Evolutionary conservation across 73 alveolate genomes (phyloP), one percentile per base, ranked within the genome.

Genomic region (Blepharisma japonicum): DNA sequence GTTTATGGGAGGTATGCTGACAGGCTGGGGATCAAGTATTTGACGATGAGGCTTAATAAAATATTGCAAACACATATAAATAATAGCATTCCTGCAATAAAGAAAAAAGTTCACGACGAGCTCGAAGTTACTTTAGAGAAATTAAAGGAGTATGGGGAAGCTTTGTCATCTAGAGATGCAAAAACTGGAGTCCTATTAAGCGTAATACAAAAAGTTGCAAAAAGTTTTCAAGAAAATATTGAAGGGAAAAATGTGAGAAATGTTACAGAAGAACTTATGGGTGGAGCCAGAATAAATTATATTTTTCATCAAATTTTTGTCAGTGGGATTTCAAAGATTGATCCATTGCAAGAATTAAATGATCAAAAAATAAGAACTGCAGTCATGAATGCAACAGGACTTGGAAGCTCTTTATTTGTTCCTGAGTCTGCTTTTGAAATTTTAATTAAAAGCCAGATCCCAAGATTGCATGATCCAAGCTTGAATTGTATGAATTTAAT

Each of bases 391-490:
- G 20, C 68, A n/a, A 9, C 47, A 18, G 98, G 97, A n/a, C 71
- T 93, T 27, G 71, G 91, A 20, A 91, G 95, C 6, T 55, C 84
- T 23, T 82, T 91, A 23, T 93, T 94, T 72, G 96, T 96, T 50
- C 98, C 99, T 21, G 99, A 96, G 82, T 89, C 86, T n/a, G 99
- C 99, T 49, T 96, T 96, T 77, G 97, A 91, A 61, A 81, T 87
- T 20, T 87, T 96, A 68, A 92, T 91, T 42, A 92, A 90, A 77
- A 85, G 91, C 39, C 84, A 90, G 51, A 95, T 96, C 23, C 14
- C 14, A 25, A 91, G 94, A 11, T 89, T 94, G 82, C 84, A 94
- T 71, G 85, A 85, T 39, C 87, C 84, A 61, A 97, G 98, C 6
- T 68, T 90, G 18, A 84, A 81, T 32, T 87, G 97, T 80, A 91